Conservation (phyloP, 2,329 filamentous ascomycete genomes). For the Penicillium sp. region DNA sequence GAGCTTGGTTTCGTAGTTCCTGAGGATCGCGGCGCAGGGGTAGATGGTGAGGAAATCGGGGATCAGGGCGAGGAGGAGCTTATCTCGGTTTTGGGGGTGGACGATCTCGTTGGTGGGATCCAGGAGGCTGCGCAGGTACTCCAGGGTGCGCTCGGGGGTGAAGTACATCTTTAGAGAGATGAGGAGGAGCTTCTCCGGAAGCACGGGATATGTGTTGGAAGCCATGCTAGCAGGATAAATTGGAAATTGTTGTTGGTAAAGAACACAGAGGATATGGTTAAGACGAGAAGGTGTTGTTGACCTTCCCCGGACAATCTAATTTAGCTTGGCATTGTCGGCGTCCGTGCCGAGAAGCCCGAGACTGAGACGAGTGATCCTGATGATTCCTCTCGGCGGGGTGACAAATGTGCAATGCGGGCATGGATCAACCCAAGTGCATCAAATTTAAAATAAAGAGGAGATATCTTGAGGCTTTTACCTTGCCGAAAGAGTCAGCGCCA, state of each 20-base stretch:
- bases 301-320: slow-evolving; percentile 3
- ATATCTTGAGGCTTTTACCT: slow-evolving; percentile 4
- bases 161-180: slow-evolving; percentile 47
- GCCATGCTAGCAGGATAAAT: slow-evolving; percentile 12
- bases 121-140: slow-evolving; percentile 57
- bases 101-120: slow-evolving; percentile 50
- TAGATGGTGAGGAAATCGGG: slow-evolving; percentile 73
- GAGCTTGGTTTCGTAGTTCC: slow-evolving; percentile 32
- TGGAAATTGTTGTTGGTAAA: neutral
- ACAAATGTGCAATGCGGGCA: neutral
- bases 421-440: neutral
- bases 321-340: neutral
- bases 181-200: slow-evolving; percentile 42
- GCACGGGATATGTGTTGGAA: slow-evolving; percentile 30
- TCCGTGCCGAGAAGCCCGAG: neutral
- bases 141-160: slow-evolving; percentile 52
- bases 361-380: neutral
- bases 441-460: neutral
- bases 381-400: neutral
- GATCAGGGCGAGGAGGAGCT: slow-evolving; percentile 73
- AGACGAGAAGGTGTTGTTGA: neutral
- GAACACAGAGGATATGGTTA: neutral
- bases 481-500: slow-evolving; percentile 10
- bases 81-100: slow-evolving; percentile 46
- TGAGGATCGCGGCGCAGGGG: slow-evolving; percentile 46